These are phyloP conservation scores for Pichia sp. DNA, from an alignment of 1,139 yeast species.

Conservation along the genomic window DNA sequence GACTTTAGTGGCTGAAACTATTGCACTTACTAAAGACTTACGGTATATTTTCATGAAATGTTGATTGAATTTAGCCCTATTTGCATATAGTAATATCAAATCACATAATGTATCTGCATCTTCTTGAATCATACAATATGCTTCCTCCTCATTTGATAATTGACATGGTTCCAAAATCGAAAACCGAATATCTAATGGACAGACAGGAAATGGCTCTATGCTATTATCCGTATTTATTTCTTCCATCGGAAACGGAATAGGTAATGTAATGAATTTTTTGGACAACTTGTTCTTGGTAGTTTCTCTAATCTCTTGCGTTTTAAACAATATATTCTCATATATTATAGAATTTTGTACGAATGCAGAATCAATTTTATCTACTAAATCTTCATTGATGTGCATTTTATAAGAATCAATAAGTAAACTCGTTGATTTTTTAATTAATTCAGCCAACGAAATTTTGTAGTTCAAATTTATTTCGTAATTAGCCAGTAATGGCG, in stretches of 20 bases:
- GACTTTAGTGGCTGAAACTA: neutral
- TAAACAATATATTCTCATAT: conserved; percentile 26
- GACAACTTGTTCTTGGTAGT: conserved; percentile 17
- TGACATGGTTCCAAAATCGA: conserved; percentile 25
- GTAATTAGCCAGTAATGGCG: conserved; percentile 27
- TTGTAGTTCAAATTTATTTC: conserved; percentile 41
- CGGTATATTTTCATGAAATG: conserved; percentile 34
- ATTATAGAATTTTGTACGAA: conserved; percentile 39
- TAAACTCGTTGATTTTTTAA: conserved; percentile 44
- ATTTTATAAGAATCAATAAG: conserved; percentile 48
- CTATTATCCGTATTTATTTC: conserved; percentile 13
- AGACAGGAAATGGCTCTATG: conserved; percentile 14
- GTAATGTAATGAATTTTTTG: neutral
- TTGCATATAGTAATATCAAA: conserved; percentile 41
- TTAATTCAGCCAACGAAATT: conserved; percentile 45
- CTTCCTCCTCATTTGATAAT: conserved; percentile 19
- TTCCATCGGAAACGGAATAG: neutral
- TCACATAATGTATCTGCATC: conserved; percentile 40
- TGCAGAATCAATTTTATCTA: conserved; percentile 35
- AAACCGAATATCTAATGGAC: conserved; percentile 10
- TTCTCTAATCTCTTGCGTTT: conserved; percentile 19
- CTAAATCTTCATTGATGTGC: conserved; percentile 37
- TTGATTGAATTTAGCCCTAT: conserved; percentile 46
- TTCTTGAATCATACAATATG: conserved; percentile 31
- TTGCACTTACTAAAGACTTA: neutral